A percentile compares a stretch with the other conserved stretches of the same genome.
Conservation (phyloP, 305 asterid genomes). For the Solanum aculeatissimum region DNA sequence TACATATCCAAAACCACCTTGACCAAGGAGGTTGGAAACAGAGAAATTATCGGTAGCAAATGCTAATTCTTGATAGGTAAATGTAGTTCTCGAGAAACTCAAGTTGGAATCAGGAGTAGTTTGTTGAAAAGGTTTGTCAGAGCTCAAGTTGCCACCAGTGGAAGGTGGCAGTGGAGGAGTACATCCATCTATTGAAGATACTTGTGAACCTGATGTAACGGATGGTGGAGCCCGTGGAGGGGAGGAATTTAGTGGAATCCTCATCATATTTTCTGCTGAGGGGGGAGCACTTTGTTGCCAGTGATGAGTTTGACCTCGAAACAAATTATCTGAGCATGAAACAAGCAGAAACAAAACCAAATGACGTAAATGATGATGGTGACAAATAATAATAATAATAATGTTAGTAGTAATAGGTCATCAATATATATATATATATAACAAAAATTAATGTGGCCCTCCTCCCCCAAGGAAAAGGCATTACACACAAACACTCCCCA, state of each 20-base stretch:
- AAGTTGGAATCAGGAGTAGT: slow-evolving; percentile 8
- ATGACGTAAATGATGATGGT: neutral
- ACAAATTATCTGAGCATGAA: slow-evolving; percentile 23
- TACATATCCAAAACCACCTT: slow-evolving; percentile 88
- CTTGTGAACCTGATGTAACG: slow-evolving; percentile 16
- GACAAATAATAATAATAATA: too few relatives aligned
- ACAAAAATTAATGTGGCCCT: neutral
- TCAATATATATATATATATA: neutral
- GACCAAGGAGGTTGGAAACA: slow-evolving; percentile 52
- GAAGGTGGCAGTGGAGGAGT: slow-evolving; percentile 25
- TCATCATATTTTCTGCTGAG: slow-evolving; percentile 6
- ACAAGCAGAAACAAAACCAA: neutral
- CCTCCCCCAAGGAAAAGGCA: neutral
- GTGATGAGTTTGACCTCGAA: slow-evolving; percentile 19
- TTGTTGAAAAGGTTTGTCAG: slow-evolving; percentile 19
- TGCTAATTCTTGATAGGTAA: slow-evolving; percentile 66
- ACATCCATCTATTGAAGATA: slow-evolving; percentile 29
- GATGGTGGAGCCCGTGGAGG: slow-evolving; percentile 3
- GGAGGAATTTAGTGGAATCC: slow-evolving; percentile 17
- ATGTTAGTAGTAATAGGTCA: neutral
- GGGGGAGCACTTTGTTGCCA: slow-evolving; percentile 26
- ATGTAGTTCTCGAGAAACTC: slow-evolving; percentile 30
- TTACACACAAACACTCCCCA: neutral
- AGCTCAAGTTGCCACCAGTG: slow-evolving; percentile 24
- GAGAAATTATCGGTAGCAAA: slow-evolving; percentile 49